Evolutionary conservation across 2,329 filamentous ascomycete species (phyloP).

Genomic region (Fusarium multiceps): DNA sequence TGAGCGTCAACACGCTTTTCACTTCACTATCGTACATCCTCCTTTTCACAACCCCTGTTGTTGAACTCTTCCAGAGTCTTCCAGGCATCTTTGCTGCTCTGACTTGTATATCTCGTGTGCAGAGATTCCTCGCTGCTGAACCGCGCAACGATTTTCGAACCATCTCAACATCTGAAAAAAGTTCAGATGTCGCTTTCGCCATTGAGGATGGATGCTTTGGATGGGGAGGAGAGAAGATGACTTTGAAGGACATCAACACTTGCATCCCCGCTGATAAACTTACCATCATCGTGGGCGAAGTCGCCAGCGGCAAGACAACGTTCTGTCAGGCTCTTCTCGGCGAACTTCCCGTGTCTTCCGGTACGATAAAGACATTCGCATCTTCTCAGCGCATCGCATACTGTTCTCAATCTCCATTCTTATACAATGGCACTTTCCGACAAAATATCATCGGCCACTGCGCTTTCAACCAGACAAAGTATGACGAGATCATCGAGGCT

Average conservation of each 20-base stretch:
- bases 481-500: constrained; percentile 51
- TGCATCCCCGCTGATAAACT: constrained; percentile 38
- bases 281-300: constrained; percentile 53
- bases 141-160: constrained; percentile 41
- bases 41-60: constrained; percentile 50
- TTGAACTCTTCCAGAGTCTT: constrained; percentile 48
- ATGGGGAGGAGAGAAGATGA: constrained; percentile 43
- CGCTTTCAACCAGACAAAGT: constrained; percentile 47
- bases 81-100: constrained; percentile 49
- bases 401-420: constrained; percentile 50
- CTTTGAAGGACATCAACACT: constrained; percentile 32
- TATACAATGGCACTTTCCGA: constrained; percentile 51
- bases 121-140: constrained; percentile 51
- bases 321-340: constrained; percentile 53
- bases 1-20: constrained; percentile 49
- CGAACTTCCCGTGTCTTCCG: constrained; percentile 42
- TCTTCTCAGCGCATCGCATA: constrained; percentile 44
- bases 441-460: constrained; percentile 54
- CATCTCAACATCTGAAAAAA: constrained; percentile 10
- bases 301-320: constrained; percentile 53
- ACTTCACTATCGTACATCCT: constrained; percentile 51
- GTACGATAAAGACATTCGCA: constrained; percentile 24
- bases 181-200: constrained; percentile 11
- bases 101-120: constrained; percentile 51
- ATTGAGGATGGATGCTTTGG: constrained; percentile 42